Evolutionary conservation across 768 basidiomycete genomes (phyloP).

Genomic region (Trametes meyenii): DNA sequence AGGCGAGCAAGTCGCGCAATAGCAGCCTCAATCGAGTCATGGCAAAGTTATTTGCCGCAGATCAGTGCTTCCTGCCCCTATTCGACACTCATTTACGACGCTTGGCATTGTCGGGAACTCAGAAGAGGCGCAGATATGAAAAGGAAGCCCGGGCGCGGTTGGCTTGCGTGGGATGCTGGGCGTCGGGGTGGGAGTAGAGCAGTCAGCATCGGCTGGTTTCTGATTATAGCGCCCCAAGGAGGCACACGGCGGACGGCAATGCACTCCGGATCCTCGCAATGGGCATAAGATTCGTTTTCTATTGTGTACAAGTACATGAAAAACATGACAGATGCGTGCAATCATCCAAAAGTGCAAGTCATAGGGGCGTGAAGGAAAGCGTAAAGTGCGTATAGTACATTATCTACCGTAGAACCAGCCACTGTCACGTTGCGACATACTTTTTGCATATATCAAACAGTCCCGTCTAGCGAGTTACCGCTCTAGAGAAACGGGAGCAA

Average conservation of each 20-base stretch:
- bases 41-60: background rate
- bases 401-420: slow-evolving; percentile 1
- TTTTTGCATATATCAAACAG: slow-evolving; percentile 10
- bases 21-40: slow-evolving; percentile 9
- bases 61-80: background rate
- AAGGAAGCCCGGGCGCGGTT: background rate
- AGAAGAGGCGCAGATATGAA: background rate
- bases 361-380: background rate
- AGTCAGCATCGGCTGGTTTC: background rate
- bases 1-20: background rate
- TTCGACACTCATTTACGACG: background rate
- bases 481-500: background rate
- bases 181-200: background rate
- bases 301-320: slow-evolving; percentile 14
- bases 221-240: no score
- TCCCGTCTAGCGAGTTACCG: background rate
- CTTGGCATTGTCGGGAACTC: background rate
- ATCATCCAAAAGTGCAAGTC: background rate
- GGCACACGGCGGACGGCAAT: no score
- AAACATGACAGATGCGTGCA: slow-evolving; percentile 5
- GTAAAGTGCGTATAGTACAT: slow-evolving; percentile 7
- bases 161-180: background rate
- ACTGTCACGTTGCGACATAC: slow-evolving; percentile 2
- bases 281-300: background rate
- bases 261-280: no score